These are phyloP conservation scores for Thymus mandschuricus DNA, from an alignment of 257 asterid species.

Conservation along the genomic window DNA sequence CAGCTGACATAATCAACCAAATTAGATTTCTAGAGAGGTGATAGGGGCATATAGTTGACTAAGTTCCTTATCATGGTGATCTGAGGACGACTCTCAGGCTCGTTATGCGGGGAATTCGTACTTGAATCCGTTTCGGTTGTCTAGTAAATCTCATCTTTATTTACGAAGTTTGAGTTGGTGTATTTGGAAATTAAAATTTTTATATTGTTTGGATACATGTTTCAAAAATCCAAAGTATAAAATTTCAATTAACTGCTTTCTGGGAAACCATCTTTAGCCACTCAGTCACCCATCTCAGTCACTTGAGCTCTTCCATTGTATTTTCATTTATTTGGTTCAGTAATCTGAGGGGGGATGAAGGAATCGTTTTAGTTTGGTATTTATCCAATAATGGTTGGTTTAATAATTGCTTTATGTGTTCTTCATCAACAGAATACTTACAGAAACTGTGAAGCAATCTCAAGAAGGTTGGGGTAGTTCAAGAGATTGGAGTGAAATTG, in stretches of 20 bases:
- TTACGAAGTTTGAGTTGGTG: not conserved
- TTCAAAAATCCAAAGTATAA: not conserved
- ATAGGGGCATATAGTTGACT: not conserved
- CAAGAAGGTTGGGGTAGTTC: constrained; percentile 63
- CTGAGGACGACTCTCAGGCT: not conserved
- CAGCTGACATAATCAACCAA: not conserved
- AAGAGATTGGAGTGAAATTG: constrained; percentile 80
- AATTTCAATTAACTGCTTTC: not conserved
- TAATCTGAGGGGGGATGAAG: constrained; percentile 8
- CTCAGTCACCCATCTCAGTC: constrained; percentile 2
- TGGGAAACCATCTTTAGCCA: not conserved
- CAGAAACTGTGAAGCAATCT: constrained; percentile 75
- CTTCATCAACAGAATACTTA: constrained; percentile 63
- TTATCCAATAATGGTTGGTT: not conserved
- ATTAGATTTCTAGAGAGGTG: not conserved
- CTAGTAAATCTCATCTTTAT: not conserved
- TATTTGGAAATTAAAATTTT: not conserved
- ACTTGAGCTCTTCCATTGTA: constrained; percentile 1
- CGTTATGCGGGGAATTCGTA: not conserved
- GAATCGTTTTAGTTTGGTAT: not conserved
- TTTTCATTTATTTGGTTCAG: not conserved
- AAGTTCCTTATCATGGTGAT: not conserved
- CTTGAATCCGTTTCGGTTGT: not conserved
- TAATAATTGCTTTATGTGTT: constrained; percentile 21
- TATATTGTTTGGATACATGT: not conserved